A percentile compares a stretch with the other conserved stretches of the same genome.
Conservation (phyloP, 371 early-diverging fungal species). For the Actinomortierella ambigua region DNA sequence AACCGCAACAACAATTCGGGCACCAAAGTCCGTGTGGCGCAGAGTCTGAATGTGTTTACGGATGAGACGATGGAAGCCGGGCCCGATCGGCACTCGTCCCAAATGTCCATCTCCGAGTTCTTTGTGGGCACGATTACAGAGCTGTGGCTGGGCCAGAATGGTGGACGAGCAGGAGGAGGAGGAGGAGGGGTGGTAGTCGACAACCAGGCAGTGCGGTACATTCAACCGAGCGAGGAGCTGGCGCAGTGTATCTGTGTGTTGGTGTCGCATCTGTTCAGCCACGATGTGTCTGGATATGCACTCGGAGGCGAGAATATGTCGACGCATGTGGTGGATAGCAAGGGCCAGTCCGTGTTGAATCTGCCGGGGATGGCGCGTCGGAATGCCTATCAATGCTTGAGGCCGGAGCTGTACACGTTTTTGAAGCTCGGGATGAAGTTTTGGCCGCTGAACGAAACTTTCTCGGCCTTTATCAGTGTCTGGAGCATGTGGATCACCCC, state of each 20-base stretch:
- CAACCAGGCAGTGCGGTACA: conserved; percentile 40
- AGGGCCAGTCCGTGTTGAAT: conserved; percentile 29
- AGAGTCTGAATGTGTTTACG: conserved; percentile 15
- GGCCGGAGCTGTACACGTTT: conserved; percentile 35
- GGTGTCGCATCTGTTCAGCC: conserved; percentile 19
- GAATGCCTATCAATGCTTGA: conserved; percentile 39
- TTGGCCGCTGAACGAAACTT: conserved; percentile 39
- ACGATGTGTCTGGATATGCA: conserved; percentile 32
- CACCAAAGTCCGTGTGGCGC: conserved; percentile 8
- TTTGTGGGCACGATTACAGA: conserved; percentile 41
- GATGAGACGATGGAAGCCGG: conserved; percentile 28
- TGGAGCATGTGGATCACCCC: conserved; percentile 44
- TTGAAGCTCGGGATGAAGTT: conserved; percentile 22
- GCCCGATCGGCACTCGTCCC: conserved; percentile 23
- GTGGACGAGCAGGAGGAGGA: too few relatives aligned
- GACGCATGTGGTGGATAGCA: conserved; percentile 13
- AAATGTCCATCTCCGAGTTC: conserved; percentile 39
- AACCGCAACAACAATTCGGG: too few relatives aligned
- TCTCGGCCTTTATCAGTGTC: conserved; percentile 26
- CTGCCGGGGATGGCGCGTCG: conserved; percentile 35
- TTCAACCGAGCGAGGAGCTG: conserved; percentile 36
- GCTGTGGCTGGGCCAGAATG: conserved; percentile 44
- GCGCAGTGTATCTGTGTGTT: conserved; percentile 28
- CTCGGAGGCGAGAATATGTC: conserved; percentile 35
- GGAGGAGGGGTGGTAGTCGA: too few relatives aligned